Evolutionary conservation across 768 basidiomycete species (phyloP).

Genomic region (Sporobolomyces phaffii): DNA sequence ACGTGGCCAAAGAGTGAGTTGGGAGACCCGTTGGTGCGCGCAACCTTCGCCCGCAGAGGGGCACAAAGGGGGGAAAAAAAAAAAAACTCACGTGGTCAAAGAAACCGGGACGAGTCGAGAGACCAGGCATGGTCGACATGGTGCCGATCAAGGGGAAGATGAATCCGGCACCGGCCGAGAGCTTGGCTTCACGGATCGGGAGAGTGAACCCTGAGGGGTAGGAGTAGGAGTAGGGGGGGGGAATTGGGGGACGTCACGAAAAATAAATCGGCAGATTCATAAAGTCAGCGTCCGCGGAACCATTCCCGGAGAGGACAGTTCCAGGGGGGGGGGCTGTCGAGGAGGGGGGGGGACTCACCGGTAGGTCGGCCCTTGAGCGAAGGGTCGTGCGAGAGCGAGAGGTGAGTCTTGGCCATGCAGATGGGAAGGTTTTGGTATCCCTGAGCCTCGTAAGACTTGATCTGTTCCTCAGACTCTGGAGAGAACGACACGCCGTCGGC

Average conservation of each 20-base stretch:
- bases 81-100: constrained; percentile 19
- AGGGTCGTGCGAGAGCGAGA: constrained; percentile 93
- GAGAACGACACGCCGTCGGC: constrained; percentile 82
- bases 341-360: constrained; percentile 53
- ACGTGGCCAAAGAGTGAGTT: too few relatives aligned
- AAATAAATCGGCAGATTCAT: too few relatives aligned
- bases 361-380: constrained; percentile 82
- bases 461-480: constrained; percentile 72
- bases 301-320: too few relatives aligned
- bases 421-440: constrained; percentile 67
- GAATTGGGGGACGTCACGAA: too few relatives aligned
- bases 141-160: constrained; percentile 76
- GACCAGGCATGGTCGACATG: constrained; percentile 89
- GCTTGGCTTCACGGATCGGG: constrained; percentile 77
- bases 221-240: too few relatives aligned
- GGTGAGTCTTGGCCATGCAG: constrained; percentile 61
- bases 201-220: constrained; percentile 72
- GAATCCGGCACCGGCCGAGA: constrained; percentile 92
- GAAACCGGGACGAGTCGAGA: constrained; percentile 39
- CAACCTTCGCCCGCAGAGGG: too few relatives aligned
- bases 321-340: too few relatives aligned
- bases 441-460: constrained; percentile 86
- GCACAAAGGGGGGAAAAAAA: not conserved
- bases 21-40: too few relatives aligned
- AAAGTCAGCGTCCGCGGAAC: too few relatives aligned